Conservation (phyloP, 345 rosid genomes). For the Bruguiera parviflora region DNA sequence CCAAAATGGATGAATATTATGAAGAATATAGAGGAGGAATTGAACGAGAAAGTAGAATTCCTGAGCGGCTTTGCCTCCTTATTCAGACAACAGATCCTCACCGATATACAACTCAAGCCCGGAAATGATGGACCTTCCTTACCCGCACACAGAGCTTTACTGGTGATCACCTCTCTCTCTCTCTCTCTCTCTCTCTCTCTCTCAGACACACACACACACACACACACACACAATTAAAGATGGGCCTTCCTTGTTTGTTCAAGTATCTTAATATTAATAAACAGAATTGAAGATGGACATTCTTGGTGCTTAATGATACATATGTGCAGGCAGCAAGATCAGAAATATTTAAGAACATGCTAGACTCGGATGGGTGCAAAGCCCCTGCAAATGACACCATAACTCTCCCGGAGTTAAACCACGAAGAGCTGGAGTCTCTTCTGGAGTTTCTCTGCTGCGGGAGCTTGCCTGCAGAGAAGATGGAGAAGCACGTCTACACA, state of each 20-base stretch:
- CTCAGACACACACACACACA: background rate
- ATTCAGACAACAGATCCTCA: constrained; percentile 52
- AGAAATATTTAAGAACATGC: constrained; percentile 65
- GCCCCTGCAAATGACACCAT: constrained; percentile 50
- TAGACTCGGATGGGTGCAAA: constrained; percentile 65
- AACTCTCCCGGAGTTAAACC: constrained; percentile 53
- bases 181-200: background rate
- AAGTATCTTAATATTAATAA: too few relatives aligned
- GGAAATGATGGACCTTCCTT: constrained; percentile 53
- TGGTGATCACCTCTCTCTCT: constrained; percentile 34
- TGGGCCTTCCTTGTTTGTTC: too few relatives aligned
- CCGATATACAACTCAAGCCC: constrained; percentile 57
- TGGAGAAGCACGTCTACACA: constrained; percentile 51
- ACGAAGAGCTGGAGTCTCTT: constrained; percentile 65
- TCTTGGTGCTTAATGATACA: background rate
- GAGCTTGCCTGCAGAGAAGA: constrained; percentile 39
- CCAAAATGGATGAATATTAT: constrained; percentile 54
- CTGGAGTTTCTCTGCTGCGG: constrained; percentile 80
- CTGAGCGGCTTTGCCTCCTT: constrained; percentile 46
- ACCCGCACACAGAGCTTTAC: constrained; percentile 62
- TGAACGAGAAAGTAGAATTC: constrained; percentile 58
- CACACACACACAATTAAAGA: background rate
- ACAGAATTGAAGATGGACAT: too few relatives aligned
- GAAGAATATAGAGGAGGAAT: constrained; percentile 60
- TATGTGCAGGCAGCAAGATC: constrained; percentile 68